Evolutionary conservation across 2,329 filamentous ascomycete species (phyloP).

Genomic region (Pezicula rhizophila): DNA sequence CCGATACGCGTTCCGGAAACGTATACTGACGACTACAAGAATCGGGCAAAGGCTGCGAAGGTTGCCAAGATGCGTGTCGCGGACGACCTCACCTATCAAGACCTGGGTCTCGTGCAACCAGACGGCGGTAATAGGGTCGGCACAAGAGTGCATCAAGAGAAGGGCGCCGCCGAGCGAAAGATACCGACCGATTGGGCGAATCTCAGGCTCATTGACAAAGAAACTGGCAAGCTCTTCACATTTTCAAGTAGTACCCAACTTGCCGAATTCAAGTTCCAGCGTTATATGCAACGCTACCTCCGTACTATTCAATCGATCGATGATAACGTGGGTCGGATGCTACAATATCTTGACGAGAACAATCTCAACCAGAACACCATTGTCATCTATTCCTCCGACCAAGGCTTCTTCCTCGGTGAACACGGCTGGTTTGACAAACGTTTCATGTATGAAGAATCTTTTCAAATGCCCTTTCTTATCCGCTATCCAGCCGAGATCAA

Average conservation of each 20-base stretch:
- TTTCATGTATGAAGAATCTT: slow-evolving; percentile 52
- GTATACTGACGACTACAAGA: slow-evolving; percentile 48
- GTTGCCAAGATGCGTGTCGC: slow-evolving; percentile 46
- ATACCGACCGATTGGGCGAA: slow-evolving; percentile 31
- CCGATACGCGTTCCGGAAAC: slow-evolving; percentile 45
- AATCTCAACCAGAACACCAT: slow-evolving; percentile 42
- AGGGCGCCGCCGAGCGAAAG: too few species aligned
- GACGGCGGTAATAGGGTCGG: slow-evolving; percentile 36
- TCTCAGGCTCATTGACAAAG: slow-evolving; percentile 37
- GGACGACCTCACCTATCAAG: slow-evolving; percentile 44
- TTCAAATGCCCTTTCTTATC: slow-evolving; percentile 50
- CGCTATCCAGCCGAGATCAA: slow-evolving; percentile 38
- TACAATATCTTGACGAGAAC: slow-evolving; percentile 39
- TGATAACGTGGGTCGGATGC: slow-evolving; percentile 43
- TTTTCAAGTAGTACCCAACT: slow-evolving; percentile 41
- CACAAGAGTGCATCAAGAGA: too few species aligned
- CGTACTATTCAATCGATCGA: slow-evolving; percentile 46
- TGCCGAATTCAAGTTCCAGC: slow-evolving; percentile 48
- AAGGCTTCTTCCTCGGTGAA: slow-evolving; percentile 51
- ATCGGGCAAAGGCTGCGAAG: slow-evolving; percentile 41
- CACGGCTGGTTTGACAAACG: slow-evolving; percentile 54
- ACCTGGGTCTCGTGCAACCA: slow-evolving; percentile 45
- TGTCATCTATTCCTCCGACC: slow-evolving; percentile 48
- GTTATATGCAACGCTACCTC: slow-evolving; percentile 50
- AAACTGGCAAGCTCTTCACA: slow-evolving; percentile 38